These are phyloP conservation scores for Solanum appendiculatum DNA, from an alignment of 257 asterid species.

Conservation along the genomic window DNA sequence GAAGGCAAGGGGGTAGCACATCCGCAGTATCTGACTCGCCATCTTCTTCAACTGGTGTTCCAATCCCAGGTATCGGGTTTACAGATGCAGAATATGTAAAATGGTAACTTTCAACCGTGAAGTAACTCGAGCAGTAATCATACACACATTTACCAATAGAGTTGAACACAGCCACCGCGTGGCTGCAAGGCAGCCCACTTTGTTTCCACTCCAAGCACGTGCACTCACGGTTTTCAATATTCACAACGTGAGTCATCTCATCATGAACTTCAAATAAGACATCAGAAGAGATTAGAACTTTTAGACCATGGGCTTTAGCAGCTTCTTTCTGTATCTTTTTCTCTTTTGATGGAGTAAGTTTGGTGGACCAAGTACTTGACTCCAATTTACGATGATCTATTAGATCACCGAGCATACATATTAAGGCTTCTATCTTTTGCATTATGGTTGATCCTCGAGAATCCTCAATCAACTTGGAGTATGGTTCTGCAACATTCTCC, in stretches of 20 bases:
- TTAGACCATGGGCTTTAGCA: conserved; percentile 39
- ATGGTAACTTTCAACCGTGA: conserved; percentile 45
- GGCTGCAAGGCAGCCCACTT: conserved; percentile 64
- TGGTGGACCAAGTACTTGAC: conserved; percentile 43
- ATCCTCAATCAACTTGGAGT: conserved; percentile 52
- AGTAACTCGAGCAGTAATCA: conserved; percentile 53
- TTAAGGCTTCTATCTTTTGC: conserved; percentile 73
- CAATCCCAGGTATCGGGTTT: conserved; percentile 40
- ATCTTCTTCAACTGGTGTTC: conserved; percentile 24
- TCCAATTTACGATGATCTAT: conserved; percentile 37
- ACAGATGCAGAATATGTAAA: conserved; percentile 41
- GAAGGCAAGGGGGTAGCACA: conserved; percentile 65
- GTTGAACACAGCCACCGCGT: conserved; percentile 63
- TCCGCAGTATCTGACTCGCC: conserved; percentile 23
- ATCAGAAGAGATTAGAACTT: conserved; percentile 70
- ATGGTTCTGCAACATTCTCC: conserved; percentile 58
- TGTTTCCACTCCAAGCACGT: conserved; percentile 75
- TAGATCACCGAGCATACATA: conserved; percentile 38
- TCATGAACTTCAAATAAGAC: conserved; percentile 80
- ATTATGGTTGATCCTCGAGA: conserved; percentile 57
- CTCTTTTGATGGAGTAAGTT: conserved; percentile 71
- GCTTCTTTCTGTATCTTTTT: conserved; percentile 42
- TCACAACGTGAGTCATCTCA: conserved; percentile 66
- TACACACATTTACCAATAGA: conserved; percentile 38
- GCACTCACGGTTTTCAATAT: conserved; percentile 59